Conservation (phyloP, 352 stramenopile species). For the Aphanomyces cochlioides region DNA sequence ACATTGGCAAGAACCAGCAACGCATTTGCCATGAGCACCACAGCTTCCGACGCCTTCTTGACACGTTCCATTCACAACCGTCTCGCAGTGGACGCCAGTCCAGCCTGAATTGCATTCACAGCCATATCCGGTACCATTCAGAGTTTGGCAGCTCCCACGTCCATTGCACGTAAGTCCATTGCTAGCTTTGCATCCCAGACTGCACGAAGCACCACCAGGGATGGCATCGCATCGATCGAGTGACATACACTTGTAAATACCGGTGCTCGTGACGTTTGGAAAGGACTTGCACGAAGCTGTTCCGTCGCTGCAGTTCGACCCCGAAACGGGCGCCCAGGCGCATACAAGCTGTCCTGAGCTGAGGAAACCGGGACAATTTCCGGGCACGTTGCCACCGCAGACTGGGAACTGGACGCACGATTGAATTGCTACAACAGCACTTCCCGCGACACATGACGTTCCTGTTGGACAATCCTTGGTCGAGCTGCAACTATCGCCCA, state of each 20-base stretch:
- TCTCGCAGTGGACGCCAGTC: conserved; percentile 63
- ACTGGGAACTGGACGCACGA: conserved; percentile 55
- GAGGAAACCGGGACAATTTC: conserved; percentile 58
- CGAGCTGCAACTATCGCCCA: conserved; percentile 53
- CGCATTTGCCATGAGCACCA: conserved; percentile 44
- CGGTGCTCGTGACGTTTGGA: conserved; percentile 34
- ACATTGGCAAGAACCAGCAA: conserved; percentile 42
- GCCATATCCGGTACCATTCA: conserved; percentile 34
- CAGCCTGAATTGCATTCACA: conserved; percentile 70
- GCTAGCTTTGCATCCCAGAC: conserved; percentile 18
- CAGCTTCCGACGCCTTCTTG: conserved; percentile 44
- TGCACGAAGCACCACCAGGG: conserved; percentile 1
- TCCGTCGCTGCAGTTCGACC: conserved; percentile 24
- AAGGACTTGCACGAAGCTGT: conserved; percentile 35
- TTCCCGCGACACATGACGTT: conserved; percentile 70
- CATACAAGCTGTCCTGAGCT: conserved; percentile 63
- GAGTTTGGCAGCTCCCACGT: conserved; percentile 50
- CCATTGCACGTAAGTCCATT: conserved; percentile 52
- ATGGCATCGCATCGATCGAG: conserved; percentile 62
- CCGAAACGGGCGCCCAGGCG: conserved; percentile 43
- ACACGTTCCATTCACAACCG: conserved; percentile 48
- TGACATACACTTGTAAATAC: conserved; percentile 80
- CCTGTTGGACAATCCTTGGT: conserved; percentile 58
- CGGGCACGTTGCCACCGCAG: conserved; percentile 47
- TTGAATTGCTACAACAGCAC: conserved; percentile 56